Evolutionary conservation across 345 rosid species (phyloP).

Genomic region (Eutrema heterophyllum): DNA sequence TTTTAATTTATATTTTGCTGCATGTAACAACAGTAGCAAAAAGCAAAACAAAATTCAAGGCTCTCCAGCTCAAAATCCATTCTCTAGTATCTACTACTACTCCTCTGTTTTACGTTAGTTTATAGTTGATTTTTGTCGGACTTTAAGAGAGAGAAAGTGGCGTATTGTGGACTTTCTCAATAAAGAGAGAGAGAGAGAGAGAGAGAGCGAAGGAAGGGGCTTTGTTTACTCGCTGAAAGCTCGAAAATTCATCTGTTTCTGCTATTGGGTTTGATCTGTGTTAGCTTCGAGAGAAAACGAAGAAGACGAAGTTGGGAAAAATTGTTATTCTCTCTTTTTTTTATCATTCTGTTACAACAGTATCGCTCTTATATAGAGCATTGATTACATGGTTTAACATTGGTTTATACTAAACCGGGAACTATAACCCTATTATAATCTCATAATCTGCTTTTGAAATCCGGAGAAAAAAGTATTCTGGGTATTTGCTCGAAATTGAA

Average conservation of each 20-base stretch:
- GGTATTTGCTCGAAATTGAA: conserved; percentile 6
- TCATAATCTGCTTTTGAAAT: conserved; percentile 15
- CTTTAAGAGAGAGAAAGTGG: conserved; percentile 27
- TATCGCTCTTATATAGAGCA: no score
- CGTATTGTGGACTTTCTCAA: conserved; percentile 25
- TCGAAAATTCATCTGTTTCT: background rate
- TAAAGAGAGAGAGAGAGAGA: background rate
- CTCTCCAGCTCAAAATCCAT: conserved; percentile 22
- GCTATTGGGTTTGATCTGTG: conserved; percentile 32
- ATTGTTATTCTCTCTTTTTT: no score
- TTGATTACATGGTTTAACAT: no score
- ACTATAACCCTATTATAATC: no score
- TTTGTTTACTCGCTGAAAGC: conserved; percentile 15
- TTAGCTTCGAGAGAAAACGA: no score
- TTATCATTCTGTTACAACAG: no score
- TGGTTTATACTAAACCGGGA: no score
- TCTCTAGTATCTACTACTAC: conserved; percentile 1
- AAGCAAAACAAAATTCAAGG: background rate
- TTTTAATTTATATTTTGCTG: background rate
- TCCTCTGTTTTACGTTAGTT: conserved; percentile 12
- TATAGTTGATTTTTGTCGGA: conserved; percentile 28
- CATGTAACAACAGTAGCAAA: background rate
- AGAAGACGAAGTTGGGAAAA: no score
- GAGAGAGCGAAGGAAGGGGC: background rate
- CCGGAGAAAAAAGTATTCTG: conserved; percentile 13